Evolutionary conservation across 2,329 filamentous ascomycete genomes (phyloP).

Genomic region (Aspergillus transmontanensis): DNA sequence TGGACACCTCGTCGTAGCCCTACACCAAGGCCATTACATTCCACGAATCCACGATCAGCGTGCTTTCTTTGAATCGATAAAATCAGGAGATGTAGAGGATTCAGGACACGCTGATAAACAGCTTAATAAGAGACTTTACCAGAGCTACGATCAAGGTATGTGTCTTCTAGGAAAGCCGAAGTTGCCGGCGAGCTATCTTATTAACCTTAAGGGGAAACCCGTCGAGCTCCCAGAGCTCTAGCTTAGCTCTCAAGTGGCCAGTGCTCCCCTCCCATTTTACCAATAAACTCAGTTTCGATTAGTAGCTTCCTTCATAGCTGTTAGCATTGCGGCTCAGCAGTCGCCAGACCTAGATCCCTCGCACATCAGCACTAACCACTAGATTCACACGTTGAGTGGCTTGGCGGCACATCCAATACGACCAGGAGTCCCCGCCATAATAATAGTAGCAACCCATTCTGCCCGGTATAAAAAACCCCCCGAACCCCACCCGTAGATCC

Average conservation of each 20-base stretch:
- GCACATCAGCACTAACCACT: background rate
- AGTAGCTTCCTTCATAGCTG: background rate
- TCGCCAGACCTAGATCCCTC: background rate
- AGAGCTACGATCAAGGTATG: background rate
- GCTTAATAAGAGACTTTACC: background rate
- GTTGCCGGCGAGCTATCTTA: background rate
- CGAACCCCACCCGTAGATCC: background rate
- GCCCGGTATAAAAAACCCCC: background rate
- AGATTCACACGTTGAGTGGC: background rate
- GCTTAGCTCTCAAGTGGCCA: background rate
- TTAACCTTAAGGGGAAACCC: background rate
- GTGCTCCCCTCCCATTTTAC: background rate
- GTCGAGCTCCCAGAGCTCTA: background rate
- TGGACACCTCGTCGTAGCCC: background rate
- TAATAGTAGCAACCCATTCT: background rate
- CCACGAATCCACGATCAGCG: background rate
- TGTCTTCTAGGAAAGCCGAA: background rate
- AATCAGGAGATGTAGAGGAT: background rate
- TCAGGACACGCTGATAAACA: background rate
- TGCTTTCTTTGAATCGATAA: background rate
- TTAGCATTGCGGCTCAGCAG: background rate
- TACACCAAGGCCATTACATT: background rate
- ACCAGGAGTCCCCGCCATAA: background rate
- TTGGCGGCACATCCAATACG: background rate
- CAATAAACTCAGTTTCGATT: background rate